A percentile compares a stretch with the other conserved stretches of the same genome.
phyloP scores from a whole-genome alignment of 169 alveolate species.

The Cryptosporidium canis region DNA sequence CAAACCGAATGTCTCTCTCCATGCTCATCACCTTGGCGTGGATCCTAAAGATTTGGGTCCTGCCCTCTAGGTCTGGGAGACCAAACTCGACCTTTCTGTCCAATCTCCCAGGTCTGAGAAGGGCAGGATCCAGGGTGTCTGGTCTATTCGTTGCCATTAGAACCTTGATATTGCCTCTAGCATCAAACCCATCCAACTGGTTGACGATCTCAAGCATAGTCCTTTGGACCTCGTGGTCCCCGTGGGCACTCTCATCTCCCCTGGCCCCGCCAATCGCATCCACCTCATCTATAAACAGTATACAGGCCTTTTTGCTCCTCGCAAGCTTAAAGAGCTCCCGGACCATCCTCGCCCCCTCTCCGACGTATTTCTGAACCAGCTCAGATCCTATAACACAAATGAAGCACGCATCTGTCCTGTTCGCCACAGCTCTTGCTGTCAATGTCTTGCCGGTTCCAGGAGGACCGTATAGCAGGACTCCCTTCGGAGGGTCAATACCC shows the following conservation, averaged over 20 bases:
- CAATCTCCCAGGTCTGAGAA: conserved; percentile 97
- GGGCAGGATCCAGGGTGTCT: conserved; percentile 98
- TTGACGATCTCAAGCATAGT: conserved; percentile 99
- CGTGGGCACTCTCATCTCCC: conserved; percentile 89
- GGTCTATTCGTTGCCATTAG: conserved; percentile 99
- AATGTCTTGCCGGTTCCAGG: conserved; percentile 98
- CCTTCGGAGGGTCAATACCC: conserved; percentile 99
- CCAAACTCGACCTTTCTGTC: conserved; percentile 98
- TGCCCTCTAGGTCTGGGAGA: conserved; percentile 96
- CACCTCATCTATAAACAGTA: conserved; percentile 95
- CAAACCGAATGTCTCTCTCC: conserved; percentile 95
- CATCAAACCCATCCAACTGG: conserved; percentile 99
- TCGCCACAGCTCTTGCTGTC: conserved; percentile 97
- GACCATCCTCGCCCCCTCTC: conserved; percentile 96
- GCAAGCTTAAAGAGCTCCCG: conserved; percentile 95
- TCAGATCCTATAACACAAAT: conserved; percentile 96
- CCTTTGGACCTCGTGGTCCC: conserved; percentile 98
- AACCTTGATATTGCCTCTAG: conserved; percentile 97
- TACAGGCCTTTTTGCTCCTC: conserved; percentile 92
- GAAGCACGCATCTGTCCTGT: conserved; percentile 95
- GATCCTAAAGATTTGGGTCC: conserved; percentile 96
- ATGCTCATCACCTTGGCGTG: conserved; percentile 97
- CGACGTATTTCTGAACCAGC: conserved; percentile 95
- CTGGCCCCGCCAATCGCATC: conserved; percentile 96
- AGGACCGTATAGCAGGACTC: conserved; percentile 98